Conservation (phyloP, 176 grass and related monocot species). For the Aegilops sharonensis region DNA sequence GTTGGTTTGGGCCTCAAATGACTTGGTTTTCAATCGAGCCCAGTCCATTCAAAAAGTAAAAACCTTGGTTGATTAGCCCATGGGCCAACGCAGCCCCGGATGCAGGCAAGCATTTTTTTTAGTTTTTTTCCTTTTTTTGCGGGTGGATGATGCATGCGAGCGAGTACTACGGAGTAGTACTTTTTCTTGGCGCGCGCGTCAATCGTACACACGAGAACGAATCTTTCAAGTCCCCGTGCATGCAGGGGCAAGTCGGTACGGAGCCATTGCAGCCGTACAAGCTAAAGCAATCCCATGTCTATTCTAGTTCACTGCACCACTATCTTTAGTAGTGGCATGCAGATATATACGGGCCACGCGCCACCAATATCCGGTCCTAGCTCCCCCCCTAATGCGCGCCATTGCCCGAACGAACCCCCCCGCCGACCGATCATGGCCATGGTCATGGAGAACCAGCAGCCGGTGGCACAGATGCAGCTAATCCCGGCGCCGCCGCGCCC, state of each 20-base stretch:
- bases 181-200: conserved; percentile 17
- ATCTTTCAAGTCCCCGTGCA: background rate
- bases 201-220: background rate
- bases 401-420: background rate
- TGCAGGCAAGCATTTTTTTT: background rate
- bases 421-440: conserved; percentile 39
- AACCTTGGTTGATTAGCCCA: background rate
- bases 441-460: conserved; percentile 51
- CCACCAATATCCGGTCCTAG: background rate
- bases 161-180: too few relatives aligned
- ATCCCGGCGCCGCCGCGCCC: background rate
- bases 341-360: background rate
- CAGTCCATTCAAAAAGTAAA: too few relatives aligned
- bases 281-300: background rate
- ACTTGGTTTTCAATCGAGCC: background rate
- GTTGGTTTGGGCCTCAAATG: background rate
- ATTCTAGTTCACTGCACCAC: conserved; percentile 34
- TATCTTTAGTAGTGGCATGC: conserved; percentile 33
- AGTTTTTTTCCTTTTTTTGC: too few relatives aligned
- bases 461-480: background rate
- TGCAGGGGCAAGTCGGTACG: background rate
- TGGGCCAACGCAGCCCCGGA: background rate
- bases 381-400: conserved; percentile 19
- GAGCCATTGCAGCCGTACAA: conserved; percentile 11
- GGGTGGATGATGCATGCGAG: too few relatives aligned